Evolutionary conservation across 257 asterid genomes (phyloP), one percentile per base, ranked within the genome.

Genomic region (Gentiana dahurica): DNA sequence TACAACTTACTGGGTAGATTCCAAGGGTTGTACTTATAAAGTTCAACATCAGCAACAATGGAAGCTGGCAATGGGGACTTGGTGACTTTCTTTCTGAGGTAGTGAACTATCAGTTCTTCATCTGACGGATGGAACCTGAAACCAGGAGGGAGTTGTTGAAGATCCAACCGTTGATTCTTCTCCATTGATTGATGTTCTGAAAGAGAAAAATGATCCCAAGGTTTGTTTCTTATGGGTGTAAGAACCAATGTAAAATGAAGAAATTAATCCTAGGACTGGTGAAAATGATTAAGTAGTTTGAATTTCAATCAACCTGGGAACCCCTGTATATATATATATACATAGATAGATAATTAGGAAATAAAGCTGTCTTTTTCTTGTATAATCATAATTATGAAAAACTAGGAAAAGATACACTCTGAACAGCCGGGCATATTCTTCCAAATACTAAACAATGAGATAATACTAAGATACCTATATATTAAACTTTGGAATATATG

Each of bases 81-180:
- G 51, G 34, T 24, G 13, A 58, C 24, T 54, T 60, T 60, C 13
- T 13, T 59, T 5, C 51, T 12, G 51, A 67, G 52, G 36, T 67
- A 67, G 51, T 67, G 66, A 37, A 67, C 56, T 15, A 67, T 61
- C 13, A 67, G 66, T 56, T 67, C 71, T 55, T 66, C 71, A 38
- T 66, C 62, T 9, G 71, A 46, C 0, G 71, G 71, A 43, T 66
- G 66, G 39, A 66, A 67, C 50, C 71, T 57, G 39, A 67, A 67
- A 8, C 71, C 71, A 8, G 71, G 66, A 38, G 71, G 71, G 43
- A 67, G 65, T 8, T 60, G 65, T 8, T 60, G 65, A 55, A 67
- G 54, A 5, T 66, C 57, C 12, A 35, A 34, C n/a, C 46, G 54
- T 6, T 9, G n/a, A 39, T 10, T 24, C 38, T 55, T 49, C 41